phyloP scores from a whole-genome alignment of 306 rosid genomes.

The Inga leiocalycina region DNA sequence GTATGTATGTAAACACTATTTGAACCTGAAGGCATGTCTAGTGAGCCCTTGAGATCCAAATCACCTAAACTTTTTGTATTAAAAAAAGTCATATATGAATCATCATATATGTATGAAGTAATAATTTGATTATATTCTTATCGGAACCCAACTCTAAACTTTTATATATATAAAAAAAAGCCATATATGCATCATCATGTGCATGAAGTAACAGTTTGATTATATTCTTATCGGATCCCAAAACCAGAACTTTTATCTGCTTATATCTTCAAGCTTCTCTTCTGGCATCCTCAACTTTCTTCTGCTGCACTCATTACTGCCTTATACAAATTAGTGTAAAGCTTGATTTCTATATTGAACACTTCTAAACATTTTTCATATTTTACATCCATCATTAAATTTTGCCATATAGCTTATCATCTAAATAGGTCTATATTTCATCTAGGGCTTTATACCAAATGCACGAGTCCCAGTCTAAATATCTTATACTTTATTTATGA shows the following conservation, averaged over 20 bases:
- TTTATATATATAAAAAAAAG: neutral
- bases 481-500: no score
- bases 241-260: constrained; percentile 37
- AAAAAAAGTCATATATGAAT: no score
- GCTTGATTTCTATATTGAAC: neutral
- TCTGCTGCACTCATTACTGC: neutral
- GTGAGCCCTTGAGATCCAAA: no score
- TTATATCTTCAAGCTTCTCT: constrained; percentile 21
- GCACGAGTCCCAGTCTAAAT: neutral
- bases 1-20: no score
- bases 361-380: neutral
- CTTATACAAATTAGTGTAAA: neutral
- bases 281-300: neutral
- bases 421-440: no score
- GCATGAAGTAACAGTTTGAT: constrained; percentile 16
- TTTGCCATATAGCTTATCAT: neutral
- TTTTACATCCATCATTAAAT: neutral
- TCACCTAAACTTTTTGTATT: no score
- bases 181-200: neutral
- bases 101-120: no score
- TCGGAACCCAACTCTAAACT: no score
- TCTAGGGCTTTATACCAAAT: neutral
- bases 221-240: constrained; percentile 30
- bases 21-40: no score
- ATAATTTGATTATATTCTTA: no score